Conservation (phyloP, 495 filamentous ascomycete genomes). For the Ascodesmis nigricans region DNA sequence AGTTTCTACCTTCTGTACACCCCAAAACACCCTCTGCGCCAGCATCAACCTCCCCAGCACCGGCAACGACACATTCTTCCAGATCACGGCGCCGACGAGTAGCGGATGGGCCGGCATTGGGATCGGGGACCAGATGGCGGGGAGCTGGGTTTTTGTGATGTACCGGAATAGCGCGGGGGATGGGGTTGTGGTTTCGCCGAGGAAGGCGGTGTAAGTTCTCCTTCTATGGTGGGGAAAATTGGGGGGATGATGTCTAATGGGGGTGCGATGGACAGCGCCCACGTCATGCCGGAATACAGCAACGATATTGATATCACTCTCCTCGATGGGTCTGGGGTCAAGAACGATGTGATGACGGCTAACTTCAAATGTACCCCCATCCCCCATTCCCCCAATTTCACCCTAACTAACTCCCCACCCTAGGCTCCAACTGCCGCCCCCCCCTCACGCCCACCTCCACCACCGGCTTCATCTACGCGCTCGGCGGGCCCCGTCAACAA, state of each 20-base stretch:
- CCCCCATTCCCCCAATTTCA: too few species aligned
- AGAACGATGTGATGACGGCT: slow-evolving; percentile 34
- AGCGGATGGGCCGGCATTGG: slow-evolving; percentile 45
- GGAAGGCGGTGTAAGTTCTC: slow-evolving; percentile 28
- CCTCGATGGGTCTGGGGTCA: slow-evolving; percentile 38
- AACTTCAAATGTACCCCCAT: slow-evolving; percentile 33
- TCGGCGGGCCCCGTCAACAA: slow-evolving; percentile 33
- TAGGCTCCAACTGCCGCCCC: slow-evolving; percentile 25
- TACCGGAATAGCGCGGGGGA: slow-evolving; percentile 36
- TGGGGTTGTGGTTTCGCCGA: slow-evolving; percentile 41
- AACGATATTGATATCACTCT: slow-evolving; percentile 29
- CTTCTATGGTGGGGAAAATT: neutral
- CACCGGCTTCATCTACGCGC: slow-evolving; percentile 46
- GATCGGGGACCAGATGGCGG: slow-evolving; percentile 38
- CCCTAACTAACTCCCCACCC: slow-evolving; percentile 1
- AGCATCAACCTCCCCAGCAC: slow-evolving; percentile 11
- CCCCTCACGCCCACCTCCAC: slow-evolving; percentile 25
- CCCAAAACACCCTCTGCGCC: too few species aligned
- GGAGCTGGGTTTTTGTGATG: slow-evolving; percentile 45
- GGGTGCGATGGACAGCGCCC: too few species aligned
- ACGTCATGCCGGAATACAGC: slow-evolving; percentile 33
- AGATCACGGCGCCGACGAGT: slow-evolving; percentile 36
- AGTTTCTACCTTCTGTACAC: too few species aligned
- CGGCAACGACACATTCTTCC: slow-evolving; percentile 35
- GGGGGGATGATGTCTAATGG: too few species aligned